Conservation (phyloP, 1,284 basidiomycete genomes). For the Meripilus lineatus region DNA sequence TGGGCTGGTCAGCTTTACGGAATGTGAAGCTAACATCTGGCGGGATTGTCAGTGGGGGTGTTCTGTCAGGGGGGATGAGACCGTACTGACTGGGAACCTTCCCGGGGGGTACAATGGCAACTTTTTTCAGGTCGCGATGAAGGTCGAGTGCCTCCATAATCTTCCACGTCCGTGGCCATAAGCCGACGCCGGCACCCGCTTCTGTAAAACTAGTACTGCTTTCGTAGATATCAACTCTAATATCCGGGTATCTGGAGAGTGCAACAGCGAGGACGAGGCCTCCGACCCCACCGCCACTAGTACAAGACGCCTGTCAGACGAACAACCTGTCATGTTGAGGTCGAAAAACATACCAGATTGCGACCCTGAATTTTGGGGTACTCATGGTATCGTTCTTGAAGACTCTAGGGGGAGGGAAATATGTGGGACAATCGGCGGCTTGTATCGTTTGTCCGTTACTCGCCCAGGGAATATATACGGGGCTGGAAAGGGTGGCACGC, state of each 20-base stretch:
- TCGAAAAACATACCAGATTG: constrained; percentile 23
- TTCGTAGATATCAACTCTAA: constrained; percentile 36
- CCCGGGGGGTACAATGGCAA: constrained; percentile 20
- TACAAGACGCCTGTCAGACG: background rate
- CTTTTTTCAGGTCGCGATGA: constrained; percentile 21
- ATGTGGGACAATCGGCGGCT: background rate
- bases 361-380: constrained; percentile 21
- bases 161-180: constrained; percentile 32
- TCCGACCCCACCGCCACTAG: constrained; percentile 35
- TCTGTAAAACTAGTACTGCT: constrained; percentile 29
- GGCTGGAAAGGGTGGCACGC: background rate
- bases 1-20: constrained; percentile 29
- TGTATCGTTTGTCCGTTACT: background rate
- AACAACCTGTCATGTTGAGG: background rate
- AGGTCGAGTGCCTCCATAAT: constrained; percentile 28
- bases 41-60: too few relatives aligned
- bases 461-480: background rate
- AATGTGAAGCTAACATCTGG: constrained; percentile 27
- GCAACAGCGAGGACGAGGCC: constrained; percentile 34
- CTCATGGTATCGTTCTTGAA: constrained; percentile 11
- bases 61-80: too few relatives aligned
- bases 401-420: background rate
- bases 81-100: constrained; percentile 17
- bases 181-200: constrained; percentile 32
- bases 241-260: constrained; percentile 27